Conservation (phyloP, 2,329 filamentous ascomycete genomes). For the Fusarium lateritium region DNA sequence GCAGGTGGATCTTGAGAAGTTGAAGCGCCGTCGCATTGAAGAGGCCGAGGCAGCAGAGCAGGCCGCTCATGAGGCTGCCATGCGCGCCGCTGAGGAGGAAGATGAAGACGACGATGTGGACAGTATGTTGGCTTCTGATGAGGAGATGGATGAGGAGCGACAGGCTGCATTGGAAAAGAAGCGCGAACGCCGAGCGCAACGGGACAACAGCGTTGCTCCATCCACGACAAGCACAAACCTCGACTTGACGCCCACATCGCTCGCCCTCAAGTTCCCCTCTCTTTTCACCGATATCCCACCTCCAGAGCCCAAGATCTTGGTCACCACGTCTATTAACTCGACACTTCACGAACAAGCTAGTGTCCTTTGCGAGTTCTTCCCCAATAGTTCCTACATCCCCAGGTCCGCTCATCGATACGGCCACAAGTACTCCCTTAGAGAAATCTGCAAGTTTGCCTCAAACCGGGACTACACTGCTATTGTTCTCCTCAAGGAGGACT, state of each 20-base stretch:
- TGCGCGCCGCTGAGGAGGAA: conserved; percentile 48
- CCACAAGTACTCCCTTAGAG: conserved; percentile 92
- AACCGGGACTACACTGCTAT: conserved; percentile 88
- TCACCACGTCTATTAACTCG: conserved; percentile 92
- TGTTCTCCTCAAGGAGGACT: conserved; percentile 88
- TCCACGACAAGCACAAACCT: conserved; percentile 75
- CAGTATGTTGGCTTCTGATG: conserved; percentile 83
- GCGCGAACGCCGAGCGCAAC: conserved; percentile 61
- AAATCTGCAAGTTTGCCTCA: conserved; percentile 88
- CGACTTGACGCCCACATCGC: conserved; percentile 72
- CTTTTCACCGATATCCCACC: conserved; percentile 73
- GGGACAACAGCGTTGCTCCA: conserved; percentile 67
- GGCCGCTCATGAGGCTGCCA: conserved; percentile 61
- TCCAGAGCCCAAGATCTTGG: conserved; percentile 83
- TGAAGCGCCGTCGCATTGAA: conserved; percentile 70
- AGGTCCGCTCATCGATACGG: conserved; percentile 86
- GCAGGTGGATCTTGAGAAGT: conserved; percentile 70
- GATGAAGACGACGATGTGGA: conserved; percentile 74
- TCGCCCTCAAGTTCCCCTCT: conserved; percentile 73
- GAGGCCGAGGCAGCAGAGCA: conserved; percentile 67
- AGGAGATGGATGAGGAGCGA: conserved; percentile 67
- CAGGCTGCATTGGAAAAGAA: conserved; percentile 60
- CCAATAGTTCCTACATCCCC: conserved; percentile 88
- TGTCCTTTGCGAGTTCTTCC: conserved; percentile 85
- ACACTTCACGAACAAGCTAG: conserved; percentile 88